Evolutionary conservation across 495 filamentous ascomycete species (phyloP).

Genomic region (Talaromyces ruber): DNA sequence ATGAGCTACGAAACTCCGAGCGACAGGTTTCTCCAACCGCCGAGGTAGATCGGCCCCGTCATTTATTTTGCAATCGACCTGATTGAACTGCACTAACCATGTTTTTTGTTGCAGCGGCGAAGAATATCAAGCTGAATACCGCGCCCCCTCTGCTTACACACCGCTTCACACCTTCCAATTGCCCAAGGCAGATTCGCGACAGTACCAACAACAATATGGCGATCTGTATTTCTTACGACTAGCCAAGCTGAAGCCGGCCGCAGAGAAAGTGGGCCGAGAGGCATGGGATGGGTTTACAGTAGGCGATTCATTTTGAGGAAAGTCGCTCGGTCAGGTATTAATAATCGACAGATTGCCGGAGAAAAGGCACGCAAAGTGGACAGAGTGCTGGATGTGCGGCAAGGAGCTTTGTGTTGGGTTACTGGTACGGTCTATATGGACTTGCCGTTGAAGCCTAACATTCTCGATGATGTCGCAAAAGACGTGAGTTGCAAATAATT

Average conservation of each 20-base stretch:
- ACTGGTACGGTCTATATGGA: conserved; percentile 94
- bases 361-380: conserved; percentile 70
- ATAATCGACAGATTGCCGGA: conserved; percentile 51
- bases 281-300: conserved; percentile 70
- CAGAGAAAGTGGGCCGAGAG: conserved; percentile 62
- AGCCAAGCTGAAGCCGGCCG: conserved; percentile 74
- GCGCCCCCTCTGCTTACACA: conserved; percentile 58
- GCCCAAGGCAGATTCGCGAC: conserved; percentile 55
- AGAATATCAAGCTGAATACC: conserved; percentile 31
- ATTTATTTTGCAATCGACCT: not conserved
- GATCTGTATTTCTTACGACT: conserved; percentile 96
- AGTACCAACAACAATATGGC: conserved; percentile 91
- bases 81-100: not conserved
- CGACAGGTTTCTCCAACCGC: conserved; percentile 10
- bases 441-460: conserved; percentile 93
- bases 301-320: conserved; percentile 9
- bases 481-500: conserved; percentile 49
- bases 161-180: conserved; percentile 66
- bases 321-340: not conserved
- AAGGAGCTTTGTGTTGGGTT: conserved; percentile 94
- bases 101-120: conserved; percentile 23
- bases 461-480: conserved; percentile 89
- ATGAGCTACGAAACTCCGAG: not conserved
- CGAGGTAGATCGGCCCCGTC: conserved; percentile 16
- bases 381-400: conserved; percentile 87